Percentiles rank a stretch among this genome's conserved stretches.
These are phyloP conservation scores for Ensete glaucum DNA, from an alignment of 176 grass and related monocot genomes.

Conservation along the genomic window DNA sequence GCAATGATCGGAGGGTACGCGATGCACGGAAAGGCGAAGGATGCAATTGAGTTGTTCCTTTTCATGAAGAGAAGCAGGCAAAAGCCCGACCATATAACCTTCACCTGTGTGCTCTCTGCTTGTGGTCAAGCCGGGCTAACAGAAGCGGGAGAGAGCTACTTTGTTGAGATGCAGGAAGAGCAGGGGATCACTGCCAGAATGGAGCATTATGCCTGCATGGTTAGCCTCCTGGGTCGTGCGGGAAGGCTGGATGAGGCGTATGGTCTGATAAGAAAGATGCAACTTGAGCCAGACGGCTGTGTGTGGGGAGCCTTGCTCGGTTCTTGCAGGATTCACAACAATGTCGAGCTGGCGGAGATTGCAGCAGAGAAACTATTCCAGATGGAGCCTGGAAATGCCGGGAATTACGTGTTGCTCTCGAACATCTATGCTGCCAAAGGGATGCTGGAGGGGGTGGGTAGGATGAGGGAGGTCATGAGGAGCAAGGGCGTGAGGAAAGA, in stretches of 20 bases:
- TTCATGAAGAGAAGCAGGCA: conserved; percentile 33
- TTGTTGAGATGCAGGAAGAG: conserved; percentile 39
- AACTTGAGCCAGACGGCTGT: conserved; percentile 47
- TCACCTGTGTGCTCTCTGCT: conserved; percentile 54
- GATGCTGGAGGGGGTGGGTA: conserved; percentile 56
- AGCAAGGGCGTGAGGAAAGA: conserved; percentile 54
- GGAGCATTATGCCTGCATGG: conserved; percentile 77
- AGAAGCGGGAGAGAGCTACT: conserved; percentile 36
- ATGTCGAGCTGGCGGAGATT: conserved; percentile 43
- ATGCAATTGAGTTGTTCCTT: conserved; percentile 33
- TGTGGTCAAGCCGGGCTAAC: conserved; percentile 51
- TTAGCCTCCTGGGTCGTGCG: conserved; percentile 54
- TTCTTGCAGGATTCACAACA: conserved; percentile 51
- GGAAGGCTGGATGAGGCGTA: conserved; percentile 53
- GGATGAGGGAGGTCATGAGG: conserved; percentile 49
- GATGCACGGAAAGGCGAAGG: conserved; percentile 53
- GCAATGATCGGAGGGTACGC: conserved; percentile 66
- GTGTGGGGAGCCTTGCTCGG: conserved; percentile 67
- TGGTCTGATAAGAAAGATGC: conserved; percentile 54
- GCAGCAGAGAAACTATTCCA: conserved; percentile 53
- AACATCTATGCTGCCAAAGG: conserved; percentile 77
- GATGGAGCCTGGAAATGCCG: conserved; percentile 59
- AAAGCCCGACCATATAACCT: conserved; percentile 54
- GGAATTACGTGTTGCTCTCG: conserved; percentile 69
- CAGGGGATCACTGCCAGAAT: conserved; percentile 40